Evolutionary conservation across 2,329 filamentous ascomycete genomes (phyloP).

Genomic region (Ophiocordyceps camponoti-saundersi): DNA sequence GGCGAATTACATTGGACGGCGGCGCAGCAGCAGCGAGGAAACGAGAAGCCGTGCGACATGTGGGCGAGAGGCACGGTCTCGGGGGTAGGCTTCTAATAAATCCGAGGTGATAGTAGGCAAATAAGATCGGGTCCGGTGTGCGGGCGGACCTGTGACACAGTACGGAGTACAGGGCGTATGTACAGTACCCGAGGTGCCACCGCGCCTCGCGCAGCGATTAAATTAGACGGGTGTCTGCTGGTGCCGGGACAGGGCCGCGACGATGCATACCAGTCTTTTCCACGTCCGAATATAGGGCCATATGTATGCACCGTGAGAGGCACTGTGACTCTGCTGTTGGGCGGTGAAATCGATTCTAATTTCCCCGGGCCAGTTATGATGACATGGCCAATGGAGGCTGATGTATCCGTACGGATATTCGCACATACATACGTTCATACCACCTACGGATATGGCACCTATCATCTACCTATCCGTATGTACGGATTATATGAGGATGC

Average conservation of each 20-base stretch:
- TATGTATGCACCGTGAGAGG: neutral
- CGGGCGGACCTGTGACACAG: too few species aligned
- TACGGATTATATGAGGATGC: too few species aligned
- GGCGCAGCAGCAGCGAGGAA: neutral
- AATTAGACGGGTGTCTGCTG: neutral
- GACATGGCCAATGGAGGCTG: neutral
- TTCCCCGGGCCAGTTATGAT: neutral
- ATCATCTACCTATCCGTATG: too few species aligned
- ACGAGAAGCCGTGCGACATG: neutral
- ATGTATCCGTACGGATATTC: too few species aligned
- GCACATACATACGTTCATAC: too few species aligned
- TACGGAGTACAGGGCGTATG: too few species aligned
- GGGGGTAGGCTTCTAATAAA: too few species aligned
- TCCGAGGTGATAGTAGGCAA: too few species aligned
- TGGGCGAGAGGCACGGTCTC: too few species aligned
- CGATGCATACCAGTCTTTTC: neutral
- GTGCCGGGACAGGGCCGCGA: neutral
- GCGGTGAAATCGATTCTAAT: neutral
- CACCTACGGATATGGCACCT: too few species aligned
- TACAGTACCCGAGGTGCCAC: too few species aligned
- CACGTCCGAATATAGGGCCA: neutral
- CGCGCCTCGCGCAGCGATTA: neutral
- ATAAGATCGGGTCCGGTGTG: too few species aligned
- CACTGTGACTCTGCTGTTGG: neutral
- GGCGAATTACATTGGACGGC: neutral